Conservation (phyloP, 306 rosid species). For the Cucurbita moschata region DNA sequence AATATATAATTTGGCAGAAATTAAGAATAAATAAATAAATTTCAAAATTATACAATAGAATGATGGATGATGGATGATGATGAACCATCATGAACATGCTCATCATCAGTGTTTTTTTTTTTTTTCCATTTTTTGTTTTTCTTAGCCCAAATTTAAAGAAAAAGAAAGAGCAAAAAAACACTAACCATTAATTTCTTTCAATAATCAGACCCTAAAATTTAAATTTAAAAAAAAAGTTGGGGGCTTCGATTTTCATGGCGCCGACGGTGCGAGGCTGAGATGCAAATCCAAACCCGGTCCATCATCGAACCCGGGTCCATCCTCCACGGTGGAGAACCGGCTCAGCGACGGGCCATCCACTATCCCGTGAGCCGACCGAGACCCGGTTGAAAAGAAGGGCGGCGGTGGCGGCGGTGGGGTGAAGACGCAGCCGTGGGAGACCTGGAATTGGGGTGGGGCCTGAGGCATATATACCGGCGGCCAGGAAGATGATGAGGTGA, state of each 20-base stretch:
- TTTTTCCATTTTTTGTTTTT: background rate
- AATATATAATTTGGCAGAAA: too few relatives aligned
- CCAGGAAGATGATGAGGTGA: constrained; percentile 14
- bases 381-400: constrained; percentile 22
- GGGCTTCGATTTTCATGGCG: constrained; percentile 13
- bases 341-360: constrained; percentile 69
- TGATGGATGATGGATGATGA: background rate
- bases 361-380: constrained; percentile 16
- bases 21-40: constrained; percentile 6
- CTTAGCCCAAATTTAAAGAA: background rate
- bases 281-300: constrained; percentile 78
- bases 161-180: background rate
- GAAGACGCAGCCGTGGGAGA: constrained; percentile 76
- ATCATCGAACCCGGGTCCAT: constrained; percentile 65
- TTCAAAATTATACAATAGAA: background rate
- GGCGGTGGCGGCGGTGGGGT: constrained; percentile 15
- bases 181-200: background rate
- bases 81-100: background rate
- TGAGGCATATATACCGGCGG: constrained; percentile 82
- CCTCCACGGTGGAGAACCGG: constrained; percentile 52
- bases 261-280: constrained; percentile 74
- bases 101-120: background rate
- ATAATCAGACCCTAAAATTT: too few relatives aligned
- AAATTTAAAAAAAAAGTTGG: background rate
- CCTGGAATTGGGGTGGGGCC: constrained; percentile 64